Evolutionary conservation across 1,284 basidiomycete genomes (phyloP).

Genomic region (Peniophora sp.): DNA sequence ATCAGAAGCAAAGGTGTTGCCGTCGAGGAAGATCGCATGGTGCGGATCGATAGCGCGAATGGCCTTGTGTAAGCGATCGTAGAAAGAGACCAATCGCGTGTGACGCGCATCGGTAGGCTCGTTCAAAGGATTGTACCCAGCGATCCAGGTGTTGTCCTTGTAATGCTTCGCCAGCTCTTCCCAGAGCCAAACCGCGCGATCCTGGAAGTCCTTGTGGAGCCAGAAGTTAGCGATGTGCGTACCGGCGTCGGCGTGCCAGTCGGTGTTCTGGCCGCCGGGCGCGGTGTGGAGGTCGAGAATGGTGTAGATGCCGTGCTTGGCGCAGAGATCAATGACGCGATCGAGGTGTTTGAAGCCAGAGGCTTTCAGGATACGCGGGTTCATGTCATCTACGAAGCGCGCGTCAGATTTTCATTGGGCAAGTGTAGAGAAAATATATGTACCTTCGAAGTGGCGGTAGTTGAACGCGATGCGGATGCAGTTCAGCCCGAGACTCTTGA

Average conservation of each 20-base stretch:
- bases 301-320: conserved; percentile 49
- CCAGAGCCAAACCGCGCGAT: conserved; percentile 66
- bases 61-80: conserved; percentile 53
- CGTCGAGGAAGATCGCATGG: conserved; percentile 62
- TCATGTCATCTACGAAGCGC: too few relatives aligned
- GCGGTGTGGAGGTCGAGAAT: conserved; percentile 57
- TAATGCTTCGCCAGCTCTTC: conserved; percentile 56
- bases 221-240: conserved; percentile 57
- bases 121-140: conserved; percentile 70
- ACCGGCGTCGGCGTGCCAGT: conserved; percentile 47
- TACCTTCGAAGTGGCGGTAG: conserved; percentile 62
- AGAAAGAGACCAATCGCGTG: conserved; percentile 49
- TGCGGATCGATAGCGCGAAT: conserved; percentile 58
- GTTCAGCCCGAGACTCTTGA: conserved; percentile 62
- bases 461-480: conserved; percentile 63
- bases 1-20: conserved; percentile 72
- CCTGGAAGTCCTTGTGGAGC: conserved; percentile 73
- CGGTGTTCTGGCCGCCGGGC: conserved; percentile 52
- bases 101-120: conserved; percentile 54
- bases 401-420: too few relatives aligned
- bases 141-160: conserved; percentile 59
- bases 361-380: conserved; percentile 52
- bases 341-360: conserved; percentile 60
- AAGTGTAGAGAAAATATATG: too few relatives aligned
- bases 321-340: conserved; percentile 51